These are phyloP conservation scores for Blumeria hordei DNA, from an alignment of 2,329 filamentous ascomycete genomes.

Conservation along the genomic window DNA sequence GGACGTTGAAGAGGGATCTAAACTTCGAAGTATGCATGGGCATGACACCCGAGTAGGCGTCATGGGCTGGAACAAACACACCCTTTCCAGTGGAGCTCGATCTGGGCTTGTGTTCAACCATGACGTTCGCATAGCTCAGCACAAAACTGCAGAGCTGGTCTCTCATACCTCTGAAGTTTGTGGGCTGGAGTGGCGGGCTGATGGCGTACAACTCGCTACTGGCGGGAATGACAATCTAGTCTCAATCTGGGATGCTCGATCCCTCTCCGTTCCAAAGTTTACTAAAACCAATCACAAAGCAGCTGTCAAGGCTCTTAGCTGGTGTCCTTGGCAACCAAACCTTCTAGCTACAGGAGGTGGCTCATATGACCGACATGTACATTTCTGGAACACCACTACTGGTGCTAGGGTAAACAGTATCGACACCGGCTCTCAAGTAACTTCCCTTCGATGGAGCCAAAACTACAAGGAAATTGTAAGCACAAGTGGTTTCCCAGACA, in stretches of 20 bases:
- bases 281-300: slow-evolving; percentile 99
- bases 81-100: slow-evolving; percentile 81
- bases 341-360: slow-evolving; percentile 89
- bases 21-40: slow-evolving; percentile 95
- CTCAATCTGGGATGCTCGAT: slow-evolving; percentile 95
- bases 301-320: slow-evolving; percentile 90
- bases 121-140: slow-evolving; percentile 87
- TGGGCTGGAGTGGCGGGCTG: slow-evolving; percentile 89
- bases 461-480: slow-evolving; percentile 96
- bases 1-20: slow-evolving; percentile 85
- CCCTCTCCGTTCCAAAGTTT: slow-evolving; percentile 84
- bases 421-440: slow-evolving; percentile 93
- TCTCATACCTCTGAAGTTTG: slow-evolving; percentile 97
- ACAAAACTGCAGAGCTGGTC: slow-evolving; percentile 93
- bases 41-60: slow-evolving; percentile 92
- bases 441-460: slow-evolving; percentile 85
- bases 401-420: slow-evolving; percentile 97
- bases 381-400: slow-evolving; percentile 99
- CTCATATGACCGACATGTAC: slow-evolving; percentile 90
- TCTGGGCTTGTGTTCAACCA: slow-evolving; percentile 95
- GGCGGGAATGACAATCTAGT: slow-evolving; percentile 98
- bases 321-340: slow-evolving; percentile 98
- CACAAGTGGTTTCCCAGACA: slow-evolving; percentile 96
- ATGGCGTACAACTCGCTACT: slow-evolving; percentile 88
- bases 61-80: slow-evolving; percentile 98